Conservation (phyloP, 192 early-diverging fungal genomes). For the Rhizophagus prolifer region DNA sequence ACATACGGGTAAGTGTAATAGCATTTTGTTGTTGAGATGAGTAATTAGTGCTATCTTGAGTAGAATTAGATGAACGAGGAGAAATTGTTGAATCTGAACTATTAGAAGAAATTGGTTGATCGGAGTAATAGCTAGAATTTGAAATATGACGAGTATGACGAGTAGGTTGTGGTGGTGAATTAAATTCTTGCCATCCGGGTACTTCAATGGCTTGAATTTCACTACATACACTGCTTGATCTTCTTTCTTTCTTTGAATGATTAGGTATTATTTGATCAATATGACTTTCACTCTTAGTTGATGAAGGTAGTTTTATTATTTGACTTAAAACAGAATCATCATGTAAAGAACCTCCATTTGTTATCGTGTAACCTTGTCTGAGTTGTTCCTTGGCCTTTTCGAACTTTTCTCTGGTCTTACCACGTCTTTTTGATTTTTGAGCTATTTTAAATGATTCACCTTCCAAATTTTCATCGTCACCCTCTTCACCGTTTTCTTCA, state of each 20-base stretch:
- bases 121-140: slow-evolving; percentile 24
- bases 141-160: slow-evolving; percentile 18
- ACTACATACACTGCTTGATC: slow-evolving; percentile 22
- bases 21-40: slow-evolving; percentile 34
- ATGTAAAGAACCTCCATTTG: slow-evolving; percentile 33
- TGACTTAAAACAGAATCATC: slow-evolving; percentile 29
- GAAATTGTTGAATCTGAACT: slow-evolving; percentile 20
- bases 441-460: slow-evolving; percentile 30
- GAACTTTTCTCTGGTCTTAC: slow-evolving; percentile 33
- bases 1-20: slow-evolving; percentile 37
- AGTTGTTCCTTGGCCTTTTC: slow-evolving; percentile 49
- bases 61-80: slow-evolving; percentile 21
- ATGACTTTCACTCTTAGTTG: slow-evolving; percentile 30
- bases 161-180: slow-evolving; percentile 8
- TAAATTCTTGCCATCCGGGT: slow-evolving; percentile 28
- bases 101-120: slow-evolving; percentile 11
- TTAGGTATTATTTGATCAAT: slow-evolving; percentile 27
- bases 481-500: no score
- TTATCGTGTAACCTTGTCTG: slow-evolving; percentile 35
- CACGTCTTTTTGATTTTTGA: slow-evolving; percentile 28
- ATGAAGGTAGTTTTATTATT: slow-evolving; percentile 18
- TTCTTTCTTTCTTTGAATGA: neutral
- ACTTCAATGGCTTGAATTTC: slow-evolving; percentile 30
- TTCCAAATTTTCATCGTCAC: neutral
- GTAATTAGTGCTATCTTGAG: slow-evolving; percentile 21